Base-by-base conservation (phyloP, 768 basidiomycete species). In the Tulasnella sp. region DNA sequence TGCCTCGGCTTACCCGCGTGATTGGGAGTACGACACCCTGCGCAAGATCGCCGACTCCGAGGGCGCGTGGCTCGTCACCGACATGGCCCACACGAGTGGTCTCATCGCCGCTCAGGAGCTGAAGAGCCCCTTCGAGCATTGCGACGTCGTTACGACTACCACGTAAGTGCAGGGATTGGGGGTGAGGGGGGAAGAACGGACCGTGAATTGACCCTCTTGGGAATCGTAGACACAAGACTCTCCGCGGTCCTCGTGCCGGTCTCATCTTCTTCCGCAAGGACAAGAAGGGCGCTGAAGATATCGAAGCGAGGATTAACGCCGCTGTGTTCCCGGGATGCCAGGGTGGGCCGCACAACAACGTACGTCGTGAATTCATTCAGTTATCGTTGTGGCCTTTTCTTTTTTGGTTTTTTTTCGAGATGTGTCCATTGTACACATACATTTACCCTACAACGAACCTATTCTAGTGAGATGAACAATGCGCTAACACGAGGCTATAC, bases 321-420 rank as follows among this genome's bases (percentile, higher is more conserved):
- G 97, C 98, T 74, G 97, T 99, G 81, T 99, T 99, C 92, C 98
- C 98, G 79, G 97, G 98, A 46, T 99, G 98, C 90, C 98, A 99
- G 87, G 98, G 98, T 86, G 98, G 97, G 74, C 98, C 97, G 68
- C 98, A 99, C 89, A 99, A 99, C 88, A 96, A 99, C 88, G 94
- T 94, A 79, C 78, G 91, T 85, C 16, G 8, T 34, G 62, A 27
- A 75, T 46, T 34, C 31, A 75, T 75, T n/a, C 38, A 3, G 19
- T 9, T 34, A 34, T 21, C 27, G 12, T n/a, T n/a, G n/a, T 68
- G n/a, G 62, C 34, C 34, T 68, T 68, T n/a, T n/a, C n/a, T n/a
- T n/a, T n/a, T n/a, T n/a, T n/a, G n/a, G n/a, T n/a, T n/a, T n/a
- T n/a, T n/a, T 58, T 68, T 34, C 21, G 34, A 31, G 62, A n/a